phyloP scores from a whole-genome alignment of 352 stramenopile species.

The Lagenidium giganteum region DNA sequence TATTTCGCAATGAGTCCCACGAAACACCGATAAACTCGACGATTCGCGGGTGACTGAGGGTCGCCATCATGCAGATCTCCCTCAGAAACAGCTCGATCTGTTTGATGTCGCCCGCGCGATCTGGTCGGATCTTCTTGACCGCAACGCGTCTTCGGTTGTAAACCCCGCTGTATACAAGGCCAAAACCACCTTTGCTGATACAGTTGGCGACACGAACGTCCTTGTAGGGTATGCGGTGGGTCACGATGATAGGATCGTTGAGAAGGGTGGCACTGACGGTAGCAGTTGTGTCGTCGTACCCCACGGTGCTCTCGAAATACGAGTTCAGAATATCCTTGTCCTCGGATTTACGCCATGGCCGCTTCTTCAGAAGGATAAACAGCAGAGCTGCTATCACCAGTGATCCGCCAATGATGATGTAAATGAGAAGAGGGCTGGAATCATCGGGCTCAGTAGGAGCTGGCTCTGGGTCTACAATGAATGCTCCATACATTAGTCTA shows the following conservation, averaged over 20 bases:
- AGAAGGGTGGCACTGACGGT: slow-evolving; percentile 26
- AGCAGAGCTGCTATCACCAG: slow-evolving; percentile 2
- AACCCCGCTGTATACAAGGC: slow-evolving; percentile 29
- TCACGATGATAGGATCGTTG: slow-evolving; percentile 30
- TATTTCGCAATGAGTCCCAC: too few species aligned
- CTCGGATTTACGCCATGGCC: slow-evolving; percentile 9
- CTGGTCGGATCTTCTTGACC: slow-evolving; percentile 35
- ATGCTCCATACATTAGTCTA: too few species aligned
- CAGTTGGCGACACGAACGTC: slow-evolving; percentile 27
- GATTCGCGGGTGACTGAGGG: too few species aligned
- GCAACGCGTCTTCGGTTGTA: slow-evolving; percentile 31
- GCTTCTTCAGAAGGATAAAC: slow-evolving; percentile 4
- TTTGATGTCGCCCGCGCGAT: slow-evolving; percentile 23
- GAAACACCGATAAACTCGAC: too few species aligned
- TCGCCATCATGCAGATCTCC: too few species aligned
- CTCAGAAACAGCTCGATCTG: slow-evolving; percentile 39
- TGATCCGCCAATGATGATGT: slow-evolving; percentile 1
- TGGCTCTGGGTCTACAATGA: neutral
- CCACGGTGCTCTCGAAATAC: too few species aligned
- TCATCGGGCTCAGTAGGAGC: neutral
- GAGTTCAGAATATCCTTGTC: too few species aligned
- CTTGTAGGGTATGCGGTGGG: slow-evolving; percentile 30
- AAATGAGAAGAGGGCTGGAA: too few species aligned
- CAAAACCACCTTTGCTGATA: slow-evolving; percentile 40
- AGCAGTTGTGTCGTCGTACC: too few species aligned